Evolutionary conservation across 352 stramenopile species (phyloP), one percentile per base, ranked within the genome.

Genomic region (Phytophthora ramorum): DNA sequence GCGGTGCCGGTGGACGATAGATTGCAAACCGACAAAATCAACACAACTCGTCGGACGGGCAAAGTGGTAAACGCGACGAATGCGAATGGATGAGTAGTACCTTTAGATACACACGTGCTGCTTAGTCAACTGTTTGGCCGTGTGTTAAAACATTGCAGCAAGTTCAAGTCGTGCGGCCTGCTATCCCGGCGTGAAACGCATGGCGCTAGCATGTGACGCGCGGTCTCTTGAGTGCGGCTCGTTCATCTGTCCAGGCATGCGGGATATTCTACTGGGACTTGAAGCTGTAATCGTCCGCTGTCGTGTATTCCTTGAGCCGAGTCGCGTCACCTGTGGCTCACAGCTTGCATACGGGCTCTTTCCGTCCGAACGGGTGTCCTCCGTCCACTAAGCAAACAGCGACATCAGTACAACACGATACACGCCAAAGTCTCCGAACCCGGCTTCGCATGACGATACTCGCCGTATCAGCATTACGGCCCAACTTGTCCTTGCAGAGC

Each of bases 1-100:
- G 73, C 44, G 72, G 69, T 16, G 69, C 35, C 7, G 56, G 70
- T 51, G 80, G 81, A 64, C 72, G 83, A 91, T 90, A 91, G 76
- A 90, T 72, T 50, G 30, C 48, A 67, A 35, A 62, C 70, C 19
- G 41, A 47, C 41, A 24, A 57, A 30, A 51, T 61, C 16, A 44
- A 55, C 34, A 60, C 26, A 67, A 71, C 35, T 57, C 32, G 52
- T 58, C 48, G 52, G 37, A 58, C 17, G 37, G 51, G 19, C 53
- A 60, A 49, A 48, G 37, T 53, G 50, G 56, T 62, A 58, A 68
- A 20, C 34, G 60, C 6, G 35, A 63, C 46, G 45, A 70, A 71
- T 63, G 44, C 34, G 52, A 76, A 68, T 64, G 37, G 40, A 67
- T 71, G 59, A 71, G 66, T 73, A 61, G n/a, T n/a, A 37, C 50